Conservation (phyloP, 1,284 basidiomycete species). For the Phlebopus sp. region DNA sequence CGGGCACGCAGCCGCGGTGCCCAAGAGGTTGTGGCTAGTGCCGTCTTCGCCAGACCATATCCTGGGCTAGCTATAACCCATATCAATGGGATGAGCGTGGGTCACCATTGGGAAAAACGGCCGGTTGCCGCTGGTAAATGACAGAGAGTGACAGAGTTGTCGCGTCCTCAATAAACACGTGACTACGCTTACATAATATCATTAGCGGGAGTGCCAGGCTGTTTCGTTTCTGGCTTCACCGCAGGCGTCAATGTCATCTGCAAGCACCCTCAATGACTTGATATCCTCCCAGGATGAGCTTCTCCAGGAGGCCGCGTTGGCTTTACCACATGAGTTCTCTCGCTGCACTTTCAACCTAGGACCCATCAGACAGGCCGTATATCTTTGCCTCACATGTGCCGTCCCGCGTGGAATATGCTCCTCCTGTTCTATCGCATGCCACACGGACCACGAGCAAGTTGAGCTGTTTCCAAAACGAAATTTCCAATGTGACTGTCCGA, state of each 20-base stretch:
- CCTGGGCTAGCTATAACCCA: too few relatives aligned
- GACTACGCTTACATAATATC: too few relatives aligned
- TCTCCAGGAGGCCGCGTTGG: conserved; percentile 64
- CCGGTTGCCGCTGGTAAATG: too few relatives aligned
- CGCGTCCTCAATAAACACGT: too few relatives aligned
- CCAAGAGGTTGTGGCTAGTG: too few relatives aligned
- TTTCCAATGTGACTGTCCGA: conserved; percentile 82
- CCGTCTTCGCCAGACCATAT: too few relatives aligned
- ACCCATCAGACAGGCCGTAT: conserved; percentile 61
- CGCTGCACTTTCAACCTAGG: conserved; percentile 69
- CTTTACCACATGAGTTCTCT: conserved; percentile 72
- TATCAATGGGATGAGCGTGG: too few relatives aligned
- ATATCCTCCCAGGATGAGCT: conserved; percentile 61
- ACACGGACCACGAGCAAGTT: conserved; percentile 76
- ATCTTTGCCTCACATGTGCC: conserved; percentile 71
- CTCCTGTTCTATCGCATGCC: conserved; percentile 80
- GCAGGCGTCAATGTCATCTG: background rate
- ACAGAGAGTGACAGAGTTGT: too few relatives aligned
- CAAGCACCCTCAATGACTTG: conserved; percentile 38
- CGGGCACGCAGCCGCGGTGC: too few relatives aligned
- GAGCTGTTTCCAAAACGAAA: conserved; percentile 80
- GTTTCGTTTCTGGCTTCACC: background rate
- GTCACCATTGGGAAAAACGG: too few relatives aligned
- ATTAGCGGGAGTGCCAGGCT: too few relatives aligned
- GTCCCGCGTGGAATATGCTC: conserved; percentile 60